Base-by-base conservation (phyloP, 306 rosid species). In the Dicorynia guianensis region DNA sequence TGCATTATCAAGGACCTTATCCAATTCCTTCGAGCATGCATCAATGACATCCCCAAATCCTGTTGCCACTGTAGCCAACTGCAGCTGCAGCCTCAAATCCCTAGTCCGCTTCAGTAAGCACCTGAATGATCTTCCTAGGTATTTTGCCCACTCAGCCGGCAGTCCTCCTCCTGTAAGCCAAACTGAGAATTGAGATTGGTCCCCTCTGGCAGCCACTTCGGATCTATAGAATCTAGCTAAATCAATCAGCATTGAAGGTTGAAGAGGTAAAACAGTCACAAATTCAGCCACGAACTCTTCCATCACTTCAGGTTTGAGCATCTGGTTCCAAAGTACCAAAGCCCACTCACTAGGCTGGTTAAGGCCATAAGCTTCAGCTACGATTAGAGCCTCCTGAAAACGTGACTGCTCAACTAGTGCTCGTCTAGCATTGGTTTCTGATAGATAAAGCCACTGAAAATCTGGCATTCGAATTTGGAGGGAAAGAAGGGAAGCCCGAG, bases 261-360 rank as follows among this genome's bases (percentile, higher is more conserved):
- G 97, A 60, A 92, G 98, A 46, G 97, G 97, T 79, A 92, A 89
- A 83, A 92, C 96, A 11, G 89, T 87, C 59, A 95, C 98, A 83
- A 95, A 95, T 75, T 90, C 97, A 48, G 96, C 97, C 38, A 95
- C 91, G 69, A 95, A 95, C 64, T 95, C 97, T 90, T 90, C 97
- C 80, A 95, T 69, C 44, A 92, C 84, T 81, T 95, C 98, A 20
- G 98, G 98, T 79, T 92, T 95, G 72, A 95, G 89, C 98, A 95
- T 95, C 83, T 90, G 97, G 83, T 89, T 89, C 98, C 97, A 95
- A 56, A 95, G 96, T 47, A 92, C 98, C 81, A 95, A 79, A 48
- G 98, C 93, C 97, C 98, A 95, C 83, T 95, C 98, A 50, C 97
- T 84, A 19, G 97, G 96, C 79, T 95, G 98, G 89, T 95, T 91